A percentile compares a stretch with the other conserved stretches of the same genome.
phyloP scores from a whole-genome alignment of 2,329 filamentous ascomycete genomes.

The Fusarium heterosporum region DNA sequence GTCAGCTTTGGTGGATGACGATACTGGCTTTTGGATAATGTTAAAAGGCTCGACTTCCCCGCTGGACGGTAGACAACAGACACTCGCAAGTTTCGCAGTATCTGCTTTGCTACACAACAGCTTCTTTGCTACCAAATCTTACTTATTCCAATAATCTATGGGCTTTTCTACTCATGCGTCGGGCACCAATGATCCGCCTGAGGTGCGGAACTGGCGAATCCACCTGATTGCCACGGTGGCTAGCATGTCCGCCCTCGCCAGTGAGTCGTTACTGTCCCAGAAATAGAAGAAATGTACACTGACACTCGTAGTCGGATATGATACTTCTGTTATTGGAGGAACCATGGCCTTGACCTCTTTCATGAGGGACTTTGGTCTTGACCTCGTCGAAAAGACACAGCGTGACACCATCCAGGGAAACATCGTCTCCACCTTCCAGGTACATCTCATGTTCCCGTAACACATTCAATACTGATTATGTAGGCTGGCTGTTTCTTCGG shows the following conservation, averaged over 20 bases:
- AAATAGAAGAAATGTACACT: not conserved
- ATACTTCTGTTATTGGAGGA: slow-evolving; percentile 55
- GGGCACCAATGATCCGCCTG: slow-evolving; percentile 51
- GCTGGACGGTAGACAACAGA: not conserved
- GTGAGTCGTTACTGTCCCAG: slow-evolving; percentile 31
- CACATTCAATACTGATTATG: not conserved
- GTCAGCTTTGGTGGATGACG: not conserved
- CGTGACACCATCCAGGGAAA: slow-evolving; percentile 54
- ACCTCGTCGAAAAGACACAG: slow-evolving; percentile 37
- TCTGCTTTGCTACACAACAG: not conserved
- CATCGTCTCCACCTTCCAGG: slow-evolving; percentile 54
- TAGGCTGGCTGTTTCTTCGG: slow-evolving; percentile 57
- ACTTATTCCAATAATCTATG: slow-evolving; percentile 36
- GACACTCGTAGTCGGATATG: slow-evolving; percentile 50
- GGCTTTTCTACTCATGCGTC: slow-evolving; percentile 53
- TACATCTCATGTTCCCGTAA: not conserved
- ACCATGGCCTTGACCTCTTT: slow-evolving; percentile 55
- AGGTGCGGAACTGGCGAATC: slow-evolving; percentile 52
- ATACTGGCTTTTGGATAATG: not conserved
- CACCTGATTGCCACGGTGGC: slow-evolving; percentile 50
- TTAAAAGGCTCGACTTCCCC: slow-evolving; percentile 21
- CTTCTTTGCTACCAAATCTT: not conserved
- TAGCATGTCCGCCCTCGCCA: slow-evolving; percentile 52
- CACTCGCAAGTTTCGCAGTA: slow-evolving; percentile 7
- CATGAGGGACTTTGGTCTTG: slow-evolving; percentile 52